Percentiles rank a stretch among this genome's conserved stretches.
phyloP scores from a whole-genome alignment of 1,139 yeast genomes.

The Kluyveromyces sp. region DNA sequence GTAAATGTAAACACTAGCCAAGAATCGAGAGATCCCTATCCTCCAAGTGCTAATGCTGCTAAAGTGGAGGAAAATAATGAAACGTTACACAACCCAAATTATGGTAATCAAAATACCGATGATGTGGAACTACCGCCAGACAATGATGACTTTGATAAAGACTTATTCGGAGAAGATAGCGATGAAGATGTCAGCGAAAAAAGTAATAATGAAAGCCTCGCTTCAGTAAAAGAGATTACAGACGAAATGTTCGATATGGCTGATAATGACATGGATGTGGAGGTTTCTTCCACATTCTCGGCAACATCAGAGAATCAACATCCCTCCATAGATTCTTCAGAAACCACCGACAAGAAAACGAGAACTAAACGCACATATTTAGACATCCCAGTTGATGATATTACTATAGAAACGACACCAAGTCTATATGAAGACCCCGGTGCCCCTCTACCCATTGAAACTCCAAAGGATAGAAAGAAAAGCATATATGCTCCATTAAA shows the following conservation, averaged over 20 bases:
- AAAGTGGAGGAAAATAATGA: neutral
- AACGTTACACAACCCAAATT: too few species aligned
- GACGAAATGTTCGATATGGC: constrained; percentile 30
- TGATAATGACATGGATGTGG: constrained; percentile 23
- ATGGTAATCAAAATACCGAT: neutral
- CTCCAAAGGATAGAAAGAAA: constrained; percentile 43
- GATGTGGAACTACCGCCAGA: constrained; percentile 6
- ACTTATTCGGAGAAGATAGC: constrained; percentile 21
- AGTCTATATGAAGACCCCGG: constrained; percentile 67
- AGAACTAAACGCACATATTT: constrained; percentile 27
- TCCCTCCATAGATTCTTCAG: neutral
- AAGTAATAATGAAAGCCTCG: constrained; percentile 15
- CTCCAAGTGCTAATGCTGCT: neutral
- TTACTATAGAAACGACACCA: constrained; percentile 43
- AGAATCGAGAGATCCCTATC: neutral
- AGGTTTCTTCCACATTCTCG: constrained; percentile 7
- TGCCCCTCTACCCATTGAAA: constrained; percentile 65
- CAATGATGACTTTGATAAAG: constrained; percentile 11
- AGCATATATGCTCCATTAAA: constrained; percentile 74
- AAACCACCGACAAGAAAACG: constrained; percentile 3
- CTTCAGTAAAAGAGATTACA: constrained; percentile 23
- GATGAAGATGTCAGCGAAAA: constrained; percentile 28
- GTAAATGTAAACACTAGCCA: neutral
- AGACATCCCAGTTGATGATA: constrained; percentile 54
- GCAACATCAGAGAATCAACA: constrained; percentile 2